A percentile compares a stretch with the other conserved stretches of the same genome.
Evolutionary conservation across 148 eudicot species (phyloP).

Genomic region (Beta vulgaris): DNA sequence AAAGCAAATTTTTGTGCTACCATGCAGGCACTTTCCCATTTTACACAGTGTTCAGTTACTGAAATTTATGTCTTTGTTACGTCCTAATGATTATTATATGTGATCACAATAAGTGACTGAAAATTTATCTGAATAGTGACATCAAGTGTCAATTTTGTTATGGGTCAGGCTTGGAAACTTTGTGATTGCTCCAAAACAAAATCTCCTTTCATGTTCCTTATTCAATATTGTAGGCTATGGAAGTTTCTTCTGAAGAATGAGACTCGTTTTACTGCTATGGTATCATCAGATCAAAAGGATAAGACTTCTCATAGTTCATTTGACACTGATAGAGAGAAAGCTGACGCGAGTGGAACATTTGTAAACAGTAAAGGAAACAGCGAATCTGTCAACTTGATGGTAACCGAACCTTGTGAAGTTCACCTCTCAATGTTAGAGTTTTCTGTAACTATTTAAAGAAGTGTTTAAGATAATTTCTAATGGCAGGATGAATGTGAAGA

Average conservation of each 20-base stretch:
- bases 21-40: neutral
- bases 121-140: neutral
- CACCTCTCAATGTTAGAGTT: neutral
- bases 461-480: slow-evolving; percentile 2
- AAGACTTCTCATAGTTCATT: slow-evolving; percentile 1
- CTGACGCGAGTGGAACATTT: neutral
- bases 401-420: neutral
- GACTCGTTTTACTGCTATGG: slow-evolving; percentile 9
- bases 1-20: neutral
- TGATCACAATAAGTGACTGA: neutral
- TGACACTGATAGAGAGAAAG: neutral
- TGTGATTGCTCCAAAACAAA: slow-evolving; percentile 3
- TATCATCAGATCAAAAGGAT: slow-evolving; percentile 14
- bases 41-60: neutral
- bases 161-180: neutral
- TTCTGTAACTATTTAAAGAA: neutral
- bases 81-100: neutral
- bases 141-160: neutral
- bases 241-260: slow-evolving; percentile 28
- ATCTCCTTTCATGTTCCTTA: neutral
- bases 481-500: neutral
- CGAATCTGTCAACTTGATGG: slow-evolving; percentile 18
- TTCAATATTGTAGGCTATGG: slow-evolving; percentile 41
- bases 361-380: slow-evolving; percentile 1
- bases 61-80: neutral